phyloP scores from a whole-genome alignment of 106 monocot species.

The Dendrobium officinale region DNA sequence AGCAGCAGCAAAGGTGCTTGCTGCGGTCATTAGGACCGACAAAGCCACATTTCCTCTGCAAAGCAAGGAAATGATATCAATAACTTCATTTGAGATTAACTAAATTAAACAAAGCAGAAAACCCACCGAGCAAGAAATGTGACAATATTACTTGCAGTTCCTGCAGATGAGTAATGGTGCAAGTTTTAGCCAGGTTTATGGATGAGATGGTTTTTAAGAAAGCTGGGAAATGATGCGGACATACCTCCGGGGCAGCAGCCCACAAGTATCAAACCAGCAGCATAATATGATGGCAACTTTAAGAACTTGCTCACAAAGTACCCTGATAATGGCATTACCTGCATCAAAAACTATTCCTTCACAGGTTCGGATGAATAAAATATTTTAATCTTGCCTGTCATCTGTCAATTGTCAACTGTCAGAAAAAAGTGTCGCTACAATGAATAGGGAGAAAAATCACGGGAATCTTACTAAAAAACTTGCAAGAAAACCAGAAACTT shows the following conservation, averaged over 20 bases:
- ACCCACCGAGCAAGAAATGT: slow-evolving; percentile 84
- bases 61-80: slow-evolving; percentile 17
- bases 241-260: slow-evolving; percentile 98
- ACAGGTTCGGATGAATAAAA: neutral
- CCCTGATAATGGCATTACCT: slow-evolving; percentile 96
- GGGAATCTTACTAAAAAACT: no score
- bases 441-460: neutral
- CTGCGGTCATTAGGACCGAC: slow-evolving; percentile 90
- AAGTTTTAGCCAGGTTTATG: neutral
- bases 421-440: neutral
- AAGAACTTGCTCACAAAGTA: slow-evolving; percentile 64
- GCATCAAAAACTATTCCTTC: slow-evolving; percentile 11
- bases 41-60: slow-evolving; percentile 88
- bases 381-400: no score
- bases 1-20: slow-evolving; percentile 75
- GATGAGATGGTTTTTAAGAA: neutral
- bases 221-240: neutral
- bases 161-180: slow-evolving; percentile 30
- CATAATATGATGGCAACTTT: slow-evolving; percentile 80
- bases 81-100: neutral
- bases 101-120: neutral
- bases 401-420: neutral
- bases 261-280: slow-evolving; percentile 86
- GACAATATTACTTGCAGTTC: slow-evolving; percentile 89
- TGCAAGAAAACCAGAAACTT: no score